A percentile compares a stretch with the other conserved stretches of the same genome.
These are phyloP conservation scores for Chlamydomonas eustigma DNA, from an alignment of 139 green algal genomes.

Conservation along the genomic window DNA sequence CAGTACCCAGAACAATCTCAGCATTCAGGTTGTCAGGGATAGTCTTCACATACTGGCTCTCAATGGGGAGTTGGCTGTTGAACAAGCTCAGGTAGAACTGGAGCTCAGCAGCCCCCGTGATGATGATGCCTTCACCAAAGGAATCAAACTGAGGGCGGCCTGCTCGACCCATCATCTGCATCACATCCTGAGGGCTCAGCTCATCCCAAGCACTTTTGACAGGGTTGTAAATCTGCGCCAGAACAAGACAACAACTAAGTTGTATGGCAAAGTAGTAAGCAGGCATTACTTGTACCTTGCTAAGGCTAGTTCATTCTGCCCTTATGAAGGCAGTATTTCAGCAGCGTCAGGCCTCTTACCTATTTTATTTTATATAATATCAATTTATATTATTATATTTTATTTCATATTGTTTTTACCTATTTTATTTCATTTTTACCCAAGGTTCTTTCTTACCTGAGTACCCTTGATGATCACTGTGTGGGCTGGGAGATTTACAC, in stretches of 20 bases:
- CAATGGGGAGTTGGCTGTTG: conserved; percentile 97
- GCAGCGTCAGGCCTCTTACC: too few species aligned
- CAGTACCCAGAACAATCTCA: conserved; percentile 92
- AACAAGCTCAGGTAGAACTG: conserved; percentile 98
- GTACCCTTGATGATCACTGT: conserved; percentile 99
- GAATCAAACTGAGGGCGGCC: conserved; percentile 94
- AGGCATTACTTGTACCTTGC: too few species aligned
- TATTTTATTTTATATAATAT: too few species aligned
- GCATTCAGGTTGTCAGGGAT: conserved; percentile 95
- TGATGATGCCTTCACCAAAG: conserved; percentile 96
- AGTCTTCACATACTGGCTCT: conserved; percentile 85
- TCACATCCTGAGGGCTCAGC: conserved; percentile 91
- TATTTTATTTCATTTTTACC: too few species aligned
- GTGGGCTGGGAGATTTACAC: conserved; percentile 97
- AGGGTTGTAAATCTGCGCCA: conserved; percentile 88
- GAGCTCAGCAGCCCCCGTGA: conserved; percentile 85
- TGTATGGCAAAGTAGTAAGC: too few species aligned
- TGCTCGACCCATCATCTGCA: conserved; percentile 98
- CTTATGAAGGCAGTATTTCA: too few species aligned
- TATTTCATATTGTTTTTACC: too few species aligned
- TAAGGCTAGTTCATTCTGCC: too few species aligned
- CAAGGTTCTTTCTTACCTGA: conserved; percentile 31
- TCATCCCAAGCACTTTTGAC: conserved; percentile 89
- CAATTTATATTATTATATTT: too few species aligned
- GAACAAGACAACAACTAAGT: too few species aligned